Percentiles rank a stretch among this genome's conserved stretches.
Conservation (phyloP, 2,329 filamentous ascomycete genomes). For the Lecanosticta acicola region DNA sequence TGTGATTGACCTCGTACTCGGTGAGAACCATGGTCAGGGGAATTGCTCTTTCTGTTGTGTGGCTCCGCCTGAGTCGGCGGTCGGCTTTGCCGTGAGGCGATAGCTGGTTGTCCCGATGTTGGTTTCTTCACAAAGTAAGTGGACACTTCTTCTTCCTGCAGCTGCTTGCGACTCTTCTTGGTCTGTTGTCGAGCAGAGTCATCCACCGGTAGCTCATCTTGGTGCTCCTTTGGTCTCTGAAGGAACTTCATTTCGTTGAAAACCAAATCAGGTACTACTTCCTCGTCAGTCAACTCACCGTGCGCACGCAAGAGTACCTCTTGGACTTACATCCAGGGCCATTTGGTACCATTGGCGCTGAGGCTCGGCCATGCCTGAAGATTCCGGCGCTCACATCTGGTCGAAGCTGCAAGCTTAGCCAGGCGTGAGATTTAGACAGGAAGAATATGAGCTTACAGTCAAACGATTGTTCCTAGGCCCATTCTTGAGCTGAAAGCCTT, state of each 20-base stretch:
- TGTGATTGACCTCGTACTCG: neutral
- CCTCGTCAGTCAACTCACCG: slow-evolving; percentile 13
- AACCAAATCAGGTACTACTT: slow-evolving; percentile 46
- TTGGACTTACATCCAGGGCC: slow-evolving; percentile 35
- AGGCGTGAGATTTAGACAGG: slow-evolving; percentile 1
- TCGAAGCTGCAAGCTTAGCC: slow-evolving; percentile 36
- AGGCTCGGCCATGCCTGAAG: slow-evolving; percentile 46
- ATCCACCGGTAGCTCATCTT: slow-evolving; percentile 20
- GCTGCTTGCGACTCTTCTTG: slow-evolving; percentile 29
- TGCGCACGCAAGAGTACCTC: neutral
- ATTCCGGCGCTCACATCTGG: slow-evolving; percentile 39
- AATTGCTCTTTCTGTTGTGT: neutral
- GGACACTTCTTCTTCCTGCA: slow-evolving; percentile 41
- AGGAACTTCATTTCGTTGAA: slow-evolving; percentile 50
- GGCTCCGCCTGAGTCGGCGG: neutral
- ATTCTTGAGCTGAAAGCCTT: slow-evolving; percentile 43
- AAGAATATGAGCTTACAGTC: slow-evolving; percentile 35
- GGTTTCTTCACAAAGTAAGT: slow-evolving; percentile 38
- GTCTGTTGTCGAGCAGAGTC: slow-evolving; percentile 29
- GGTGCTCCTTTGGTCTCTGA: slow-evolving; percentile 32
- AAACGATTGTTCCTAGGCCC: slow-evolving; percentile 39
- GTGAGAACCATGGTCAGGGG: neutral
- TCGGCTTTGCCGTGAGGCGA: neutral
- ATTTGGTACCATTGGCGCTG: slow-evolving; percentile 40
- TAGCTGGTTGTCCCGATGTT: neutral